Base-by-base conservation (phyloP, 495 filamentous ascomycete genomes). In the Friedmanniomyces endolithicus region DNA sequence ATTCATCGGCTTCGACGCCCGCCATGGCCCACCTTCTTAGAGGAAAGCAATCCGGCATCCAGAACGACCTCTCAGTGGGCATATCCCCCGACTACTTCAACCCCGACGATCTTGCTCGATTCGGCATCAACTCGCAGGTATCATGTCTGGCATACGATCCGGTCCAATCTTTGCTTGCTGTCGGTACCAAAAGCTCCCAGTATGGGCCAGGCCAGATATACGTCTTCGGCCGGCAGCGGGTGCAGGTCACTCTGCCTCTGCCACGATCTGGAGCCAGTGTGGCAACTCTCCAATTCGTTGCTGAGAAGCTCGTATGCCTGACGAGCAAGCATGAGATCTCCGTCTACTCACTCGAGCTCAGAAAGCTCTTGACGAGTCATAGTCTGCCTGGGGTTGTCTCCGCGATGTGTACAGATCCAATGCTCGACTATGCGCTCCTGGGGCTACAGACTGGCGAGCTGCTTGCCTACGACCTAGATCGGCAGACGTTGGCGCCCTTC, bases 11-110 rank as follows among this genome's bases (percentile, higher is more conserved):
- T 3, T 31, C 27, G 4, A 31, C 27, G 9, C 9, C n/a, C 27
- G 27, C 27, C 27, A 31, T 31, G 27, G 27, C 27, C 27, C 80
- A 85, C 60, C 90, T 96, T 67, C 70, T 98, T 59, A 77, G 92
- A 58, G 84, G 87, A 35, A 95, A 92, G 75, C 92, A 98, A 74
- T 80, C 88, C 51, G 92, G 92, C 52, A 82, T 98, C 50, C 84
- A 87, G 65, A 86, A 80, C 67, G 92, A 97, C 71, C 77, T 98
- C 34, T 95, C 90, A 24, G 80, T 85, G 12, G 82, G 82, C 48
- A 76, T 95, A 50, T 71, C 77, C 35, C 77, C 86, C 24, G 83
- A 83, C 43, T 65, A 85, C 17, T 95, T 96, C 66, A 70, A 78
- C 49, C 78, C 89, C 20, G 92, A 95, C 65, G 87, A 95, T 65